These are phyloP conservation scores for Barnettozyma sucrosica DNA, from an alignment of 805 yeast genomes.

Conservation along the genomic window DNA sequence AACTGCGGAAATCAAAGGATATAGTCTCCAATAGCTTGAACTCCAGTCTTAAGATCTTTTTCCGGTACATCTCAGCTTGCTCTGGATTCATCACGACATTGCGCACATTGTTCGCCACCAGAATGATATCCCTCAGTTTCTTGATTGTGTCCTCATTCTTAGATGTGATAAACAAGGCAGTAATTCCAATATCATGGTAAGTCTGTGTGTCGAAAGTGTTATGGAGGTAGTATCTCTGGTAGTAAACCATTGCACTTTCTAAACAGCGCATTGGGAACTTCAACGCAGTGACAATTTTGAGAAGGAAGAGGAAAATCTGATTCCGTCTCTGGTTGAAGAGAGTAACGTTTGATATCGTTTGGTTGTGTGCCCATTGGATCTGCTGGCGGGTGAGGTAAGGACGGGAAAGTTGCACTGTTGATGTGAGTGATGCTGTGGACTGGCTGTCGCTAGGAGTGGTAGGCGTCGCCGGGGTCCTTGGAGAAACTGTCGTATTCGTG, in stretches of 20 bases:
- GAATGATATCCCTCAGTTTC: constrained; percentile 57
- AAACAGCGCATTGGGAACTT: constrained; percentile 68
- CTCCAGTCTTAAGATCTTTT: constrained; percentile 54
- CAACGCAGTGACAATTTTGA: constrained; percentile 45
- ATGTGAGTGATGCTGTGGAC: constrained; percentile 9
- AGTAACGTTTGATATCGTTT: constrained; percentile 46
- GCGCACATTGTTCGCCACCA: constrained; percentile 32
- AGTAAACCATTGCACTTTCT: constrained; percentile 64
- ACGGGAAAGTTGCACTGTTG: constrained; percentile 42
- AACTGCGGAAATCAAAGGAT: constrained; percentile 73
- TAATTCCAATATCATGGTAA: constrained; percentile 47
- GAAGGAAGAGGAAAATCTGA: constrained; percentile 48
- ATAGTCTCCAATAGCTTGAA: constrained; percentile 69
- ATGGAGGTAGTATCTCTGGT: constrained; percentile 65
- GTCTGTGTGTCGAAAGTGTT: constrained; percentile 51
- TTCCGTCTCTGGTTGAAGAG: constrained; percentile 47
- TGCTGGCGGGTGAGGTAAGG: constrained; percentile 57
- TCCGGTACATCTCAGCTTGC: constrained; percentile 48
- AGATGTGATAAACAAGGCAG: background rate
- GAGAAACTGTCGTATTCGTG: background rate
- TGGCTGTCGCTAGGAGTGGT: constrained; percentile 2
- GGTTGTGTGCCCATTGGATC: constrained; percentile 42
- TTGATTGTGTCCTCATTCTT: constrained; percentile 84
- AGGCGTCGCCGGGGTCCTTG: constrained; percentile 1
- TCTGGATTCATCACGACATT: constrained; percentile 26